Evolutionary conservation across 2,329 filamentous ascomycete species (phyloP), one percentile per base, ranked within the genome.

Genomic region (Aspergillus novoparasiticus): DNA sequence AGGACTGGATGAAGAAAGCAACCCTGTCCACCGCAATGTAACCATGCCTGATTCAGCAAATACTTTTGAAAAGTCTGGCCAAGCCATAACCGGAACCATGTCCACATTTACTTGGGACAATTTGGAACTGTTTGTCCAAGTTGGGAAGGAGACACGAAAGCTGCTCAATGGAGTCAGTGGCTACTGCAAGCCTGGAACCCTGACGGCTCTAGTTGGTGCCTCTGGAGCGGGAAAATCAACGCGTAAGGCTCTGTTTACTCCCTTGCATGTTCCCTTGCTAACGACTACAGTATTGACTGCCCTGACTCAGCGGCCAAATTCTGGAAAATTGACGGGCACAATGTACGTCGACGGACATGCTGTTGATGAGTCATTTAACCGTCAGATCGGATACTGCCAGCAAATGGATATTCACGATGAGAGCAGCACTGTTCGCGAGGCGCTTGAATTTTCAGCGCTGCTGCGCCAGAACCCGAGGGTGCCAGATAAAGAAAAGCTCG

Each of bases 181-280:
- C 0, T 93, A 91, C 68, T 90, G 87, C 8, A 91, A 91, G 71
- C 91, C 91, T 0, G 91, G 91, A 6, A 80, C 89, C 34, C 85
- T 94, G 82, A 86, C 91, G n/a, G 91, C 91, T 0, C 81, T 94
- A 0, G 90, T 94, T 78, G 91, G 92, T 36, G 89, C 89, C 1
- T 91, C 87, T 8, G 90, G 90, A 26, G 91, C 91, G 9, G 91
- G 91, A 10, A 94, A 94, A 76, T 76, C 73, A 16, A 76, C 74
- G 21, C 65, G 74, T 76, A 68, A 68, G 73, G 6, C 28, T 58
- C n/a, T 30, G 5, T 39, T 41, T n/a, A 41, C 2, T 16, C 11
- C 21, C n/a, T 21, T 39, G 4, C 6, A 12, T 46, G 19, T 28
- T 16, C n/a, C 46, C 6, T 43, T 26, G 57, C 58, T 67, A 26